Base-by-base conservation (phyloP, 1,284 basidiomycete species). In the Cutaneotrichosporon mucoides region DNA sequence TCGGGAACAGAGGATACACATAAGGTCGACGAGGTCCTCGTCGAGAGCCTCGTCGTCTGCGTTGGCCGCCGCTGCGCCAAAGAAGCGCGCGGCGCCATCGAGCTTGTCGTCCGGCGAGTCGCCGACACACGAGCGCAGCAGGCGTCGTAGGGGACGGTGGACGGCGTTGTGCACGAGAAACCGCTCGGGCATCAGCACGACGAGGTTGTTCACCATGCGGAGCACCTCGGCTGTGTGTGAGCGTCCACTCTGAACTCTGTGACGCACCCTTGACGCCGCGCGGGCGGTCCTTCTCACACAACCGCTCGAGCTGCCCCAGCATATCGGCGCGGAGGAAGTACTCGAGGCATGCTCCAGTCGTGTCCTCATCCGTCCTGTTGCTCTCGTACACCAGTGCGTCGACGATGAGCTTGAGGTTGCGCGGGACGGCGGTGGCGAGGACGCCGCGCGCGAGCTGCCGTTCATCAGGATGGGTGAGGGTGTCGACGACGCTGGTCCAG, bases 291-390 rank as follows among this genome's bases (percentile, higher is more conserved):
- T 83, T 75, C 70, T 91, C 88, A 71, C 89, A 91, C 37, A 93
- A 83, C 68, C 86, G 84, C 60, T 93, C 92, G n/a, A 96, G 85
- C 2, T 84, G 84, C 2, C 86, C 86, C 16, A 95, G 81, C 1
- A 94, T 83, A 80, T 92, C 90, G 69, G 94, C 88, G 79, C 93
- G 91, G 52, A 98, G 79, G 36, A 96, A 82, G 76, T 91, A 92
- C 76, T 97, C 95, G 62, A 96, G 80, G 72, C 92, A 95, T 13
- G 84, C 86, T 24, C 92, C 92, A 4, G 90, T 91, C 10, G 83
- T 85, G 60, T 89, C 90, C 79, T 90, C 88, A 68, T 92, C 89
- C 15, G 84, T 85, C 62, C 86, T 82, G 13, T 88, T 87, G 33
- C 88, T 87, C 76, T 96, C 93, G 80, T 86, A 86, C 13, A 95